These are phyloP conservation scores for Gossypium davidsonii DNA, from an alignment of 441 rosid species.

Conservation along the genomic window DNA sequence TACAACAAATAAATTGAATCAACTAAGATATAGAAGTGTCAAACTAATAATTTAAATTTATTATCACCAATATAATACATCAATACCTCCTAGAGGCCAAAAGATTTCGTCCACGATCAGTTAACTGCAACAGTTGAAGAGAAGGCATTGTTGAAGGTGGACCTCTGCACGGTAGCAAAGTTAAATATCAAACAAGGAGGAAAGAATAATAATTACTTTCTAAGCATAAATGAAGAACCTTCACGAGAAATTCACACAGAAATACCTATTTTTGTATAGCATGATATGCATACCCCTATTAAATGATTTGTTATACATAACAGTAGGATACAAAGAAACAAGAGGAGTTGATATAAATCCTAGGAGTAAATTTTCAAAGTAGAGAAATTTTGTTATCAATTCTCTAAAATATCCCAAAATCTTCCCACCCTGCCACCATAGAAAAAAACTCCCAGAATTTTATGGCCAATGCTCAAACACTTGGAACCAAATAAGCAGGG, in stretches of 20 bases:
- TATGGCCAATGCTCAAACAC: not conserved
- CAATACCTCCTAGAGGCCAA: constrained; percentile 76
- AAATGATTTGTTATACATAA: not conserved
- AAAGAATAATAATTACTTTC: constrained; percentile 10
- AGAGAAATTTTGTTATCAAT: not conserved
- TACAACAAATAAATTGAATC: not conserved
- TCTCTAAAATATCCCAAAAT: not conserved
- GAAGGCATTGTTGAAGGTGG: constrained; percentile 65
- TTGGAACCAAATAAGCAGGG: not conserved
- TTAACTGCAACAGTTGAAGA: constrained; percentile 84
- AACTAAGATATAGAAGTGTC: not conserved
- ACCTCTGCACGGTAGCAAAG: constrained; percentile 21
- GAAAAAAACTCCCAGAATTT: not conserved
- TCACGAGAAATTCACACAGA: not conserved
- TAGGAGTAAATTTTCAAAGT: not conserved
- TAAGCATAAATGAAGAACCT: not conserved
- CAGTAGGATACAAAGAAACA: not conserved
- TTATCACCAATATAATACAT: not conserved
- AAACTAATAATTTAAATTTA: not conserved
- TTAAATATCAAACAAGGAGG: constrained; percentile 25
- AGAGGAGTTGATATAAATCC: not conserved
- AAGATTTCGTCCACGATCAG: constrained; percentile 76
- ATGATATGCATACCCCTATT: not conserved
- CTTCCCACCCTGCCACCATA: not conserved
- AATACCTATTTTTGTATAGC: not conserved